Conservation (phyloP, 106 monocot genomes). For the Iris macrosiphon region DNA sequence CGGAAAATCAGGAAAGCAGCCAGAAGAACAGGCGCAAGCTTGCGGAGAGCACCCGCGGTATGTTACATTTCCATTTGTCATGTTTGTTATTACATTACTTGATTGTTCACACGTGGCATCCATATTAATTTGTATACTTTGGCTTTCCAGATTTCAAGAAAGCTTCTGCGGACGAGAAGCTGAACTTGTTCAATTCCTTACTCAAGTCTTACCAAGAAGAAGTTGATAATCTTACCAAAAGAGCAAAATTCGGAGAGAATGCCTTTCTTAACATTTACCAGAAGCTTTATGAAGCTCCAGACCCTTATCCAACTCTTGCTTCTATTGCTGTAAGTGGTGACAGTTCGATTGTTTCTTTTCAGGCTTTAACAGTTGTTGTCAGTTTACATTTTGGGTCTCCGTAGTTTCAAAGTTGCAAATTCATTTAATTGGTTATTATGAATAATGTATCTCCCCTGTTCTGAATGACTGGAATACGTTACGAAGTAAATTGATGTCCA, state of each 20-base stretch:
- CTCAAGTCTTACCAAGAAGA: slow-evolving; percentile 97
- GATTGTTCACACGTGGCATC: background rate
- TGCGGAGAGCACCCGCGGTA: slow-evolving; percentile 85
- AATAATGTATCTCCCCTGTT: too few relatives aligned
- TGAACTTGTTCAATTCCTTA: slow-evolving; percentile 84
- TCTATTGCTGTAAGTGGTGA: slow-evolving; percentile 66
- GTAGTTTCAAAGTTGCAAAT: background rate
- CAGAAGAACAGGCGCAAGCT: slow-evolving; percentile 94
- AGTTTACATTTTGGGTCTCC: background rate
- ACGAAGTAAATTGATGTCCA: background rate
- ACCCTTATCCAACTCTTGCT: slow-evolving; percentile 94
- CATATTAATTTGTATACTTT: background rate
- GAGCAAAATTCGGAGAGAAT: slow-evolving; percentile 99
- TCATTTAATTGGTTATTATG: too few relatives aligned
- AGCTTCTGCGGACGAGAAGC: slow-evolving; percentile 86
- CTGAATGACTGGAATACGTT: background rate
- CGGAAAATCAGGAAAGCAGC: slow-evolving; percentile 95
- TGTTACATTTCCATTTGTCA: background rate
- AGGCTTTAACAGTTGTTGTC: background rate
- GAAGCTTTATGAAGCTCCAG: slow-evolving; percentile 99
- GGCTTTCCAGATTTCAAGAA: slow-evolving; percentile 87
- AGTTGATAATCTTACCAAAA: slow-evolving; percentile 98
- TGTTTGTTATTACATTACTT: background rate
- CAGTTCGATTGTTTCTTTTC: background rate
- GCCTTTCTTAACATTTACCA: slow-evolving; percentile 98